Evolutionary conservation across 345 rosid genomes (phyloP).

Genomic region (Abelmoschus esculentus): DNA sequence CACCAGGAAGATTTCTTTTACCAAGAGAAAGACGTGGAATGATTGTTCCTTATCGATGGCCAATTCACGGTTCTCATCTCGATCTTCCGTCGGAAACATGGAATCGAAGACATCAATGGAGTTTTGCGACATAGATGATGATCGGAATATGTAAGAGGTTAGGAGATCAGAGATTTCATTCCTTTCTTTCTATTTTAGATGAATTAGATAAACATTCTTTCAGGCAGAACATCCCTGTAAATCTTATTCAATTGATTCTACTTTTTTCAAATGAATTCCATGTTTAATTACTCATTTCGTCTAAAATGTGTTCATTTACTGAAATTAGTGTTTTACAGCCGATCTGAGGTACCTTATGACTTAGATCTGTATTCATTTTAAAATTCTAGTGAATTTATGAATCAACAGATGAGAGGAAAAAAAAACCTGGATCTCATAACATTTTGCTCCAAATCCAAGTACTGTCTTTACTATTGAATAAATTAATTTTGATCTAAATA

Average conservation of each 20-base stretch:
- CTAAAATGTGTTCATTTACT: too few relatives aligned
- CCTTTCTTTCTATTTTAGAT: neutral
- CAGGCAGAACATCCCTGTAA: neutral
- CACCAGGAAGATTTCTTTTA: constrained; percentile 1
- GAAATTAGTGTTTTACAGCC: too few relatives aligned
- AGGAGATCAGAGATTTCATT: neutral
- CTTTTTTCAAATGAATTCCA: neutral
- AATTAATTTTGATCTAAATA: too few relatives aligned
- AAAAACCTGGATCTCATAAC: too few relatives aligned
- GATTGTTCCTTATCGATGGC: constrained; percentile 8
- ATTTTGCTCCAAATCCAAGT: too few relatives aligned
- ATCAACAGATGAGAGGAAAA: too few relatives aligned
- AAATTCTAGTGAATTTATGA: too few relatives aligned
- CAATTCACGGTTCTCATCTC: neutral
- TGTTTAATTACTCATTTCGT: neutral
- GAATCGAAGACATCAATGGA: neutral
- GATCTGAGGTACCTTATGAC: too few relatives aligned
- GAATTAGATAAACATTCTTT: neutral
- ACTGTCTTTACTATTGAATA: too few relatives aligned
- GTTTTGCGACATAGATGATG: neutral
- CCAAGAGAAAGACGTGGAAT: constrained; percentile 4
- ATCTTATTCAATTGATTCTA: neutral
- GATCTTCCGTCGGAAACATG: neutral
- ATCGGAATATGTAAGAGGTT: neutral
- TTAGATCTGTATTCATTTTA: too few relatives aligned